Base-by-base conservation (phyloP, 2,329 filamentous ascomycete genomes). In the Neonectria ditissima region DNA sequence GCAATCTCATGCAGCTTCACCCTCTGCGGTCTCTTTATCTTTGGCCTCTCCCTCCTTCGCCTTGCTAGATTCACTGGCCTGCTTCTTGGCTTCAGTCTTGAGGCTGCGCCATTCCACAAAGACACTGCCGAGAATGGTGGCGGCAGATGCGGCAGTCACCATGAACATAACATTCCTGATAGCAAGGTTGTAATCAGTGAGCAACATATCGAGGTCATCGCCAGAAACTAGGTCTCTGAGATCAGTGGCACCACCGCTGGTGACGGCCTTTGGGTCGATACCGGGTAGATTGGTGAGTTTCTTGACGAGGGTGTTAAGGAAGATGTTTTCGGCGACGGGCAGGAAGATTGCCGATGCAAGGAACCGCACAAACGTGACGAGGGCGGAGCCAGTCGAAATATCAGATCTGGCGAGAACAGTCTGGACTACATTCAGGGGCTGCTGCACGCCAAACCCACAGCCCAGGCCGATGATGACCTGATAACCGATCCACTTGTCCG, bases 171-270 rank as follows among this genome's bases (percentile, higher is more conserved):
- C 45, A 10, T 48, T 30, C 26, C 45, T 48, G 45, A 48, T 48
- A 16, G 45, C 45, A 5, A 18, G 16, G 45, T 48, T 48, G 45
- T 48, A 48, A 18, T 48, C 45, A 18, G 16, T n/a, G 4, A 48
- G 26, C 24, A 48, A 30, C n/a, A n/a, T 28, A 3, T 48, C 10
- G 45, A 48, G 45, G n/a, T 30, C 45, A 9, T 30, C 45, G 11
- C 45, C 18, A 2, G 45, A 48, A 30, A 48, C 45, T 7, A 48
- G 16, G 26, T 24, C 16, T n/a, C 45, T 30, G 14, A 94, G 80
- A 48, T 87, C 83, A 0, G 90, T 93, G n/a, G 84, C 85, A 26
- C 86, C 86, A 11, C 78, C 81, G 9, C 73, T 77, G 55, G 86
- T 76, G 2, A 83, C 73, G 5, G 66, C 45, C 2, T 61, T 7